Base-by-base conservation (phyloP, 2,329 filamentous ascomycete species). In the Monilinia fructigena region DNA sequence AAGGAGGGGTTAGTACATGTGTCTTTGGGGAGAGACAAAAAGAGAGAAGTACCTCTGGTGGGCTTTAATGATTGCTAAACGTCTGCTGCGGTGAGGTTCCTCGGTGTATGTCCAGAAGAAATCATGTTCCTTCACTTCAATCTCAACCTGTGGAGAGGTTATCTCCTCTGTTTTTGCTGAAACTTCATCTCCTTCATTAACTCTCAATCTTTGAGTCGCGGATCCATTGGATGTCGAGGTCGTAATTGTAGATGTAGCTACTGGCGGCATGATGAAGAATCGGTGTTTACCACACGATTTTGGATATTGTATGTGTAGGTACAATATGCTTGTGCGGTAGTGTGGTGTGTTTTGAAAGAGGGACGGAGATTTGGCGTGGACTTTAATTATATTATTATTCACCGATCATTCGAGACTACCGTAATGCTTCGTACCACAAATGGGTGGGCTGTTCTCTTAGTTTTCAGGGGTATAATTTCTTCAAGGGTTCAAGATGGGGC, bases 31-130 rank as follows among this genome's bases (percentile, higher is more conserved):
- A 26, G n/a, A 20, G 63, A 14, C 52, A 68, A 3, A 5, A 35
- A 26, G 68, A 38, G 42, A n/a, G 26, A 42, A 77, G 26, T 81
- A 94, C 93, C 85, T 99, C 94, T 56, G 95, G 77, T 99, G 94
- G 65, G 94, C 93, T 82, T 97, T 98, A 80, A 99, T 98, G 74
- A 99, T 99, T 69, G 93, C 92, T 73, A 94, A 86, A 66, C 95
- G 86, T 73, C 95, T 85, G 42, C 94, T 95, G 72, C 93, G 87
- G 79, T 99, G 95, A 69, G 95, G 95, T 80, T 99, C 95, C 78
- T 99, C 95, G 12, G 95, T 97, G 77, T 99, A 98, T 52, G 95
- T 97, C 95, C 96, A 98, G 81, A 96, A 97, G 83, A 98, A 98
- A 77, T 76, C 74, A 70, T 76, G 72, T 50, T 76, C 72, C 48